These are phyloP conservation scores for Plasmodium gonderi DNA, from an alignment of 169 alveolate species.

Conservation along the genomic window DNA sequence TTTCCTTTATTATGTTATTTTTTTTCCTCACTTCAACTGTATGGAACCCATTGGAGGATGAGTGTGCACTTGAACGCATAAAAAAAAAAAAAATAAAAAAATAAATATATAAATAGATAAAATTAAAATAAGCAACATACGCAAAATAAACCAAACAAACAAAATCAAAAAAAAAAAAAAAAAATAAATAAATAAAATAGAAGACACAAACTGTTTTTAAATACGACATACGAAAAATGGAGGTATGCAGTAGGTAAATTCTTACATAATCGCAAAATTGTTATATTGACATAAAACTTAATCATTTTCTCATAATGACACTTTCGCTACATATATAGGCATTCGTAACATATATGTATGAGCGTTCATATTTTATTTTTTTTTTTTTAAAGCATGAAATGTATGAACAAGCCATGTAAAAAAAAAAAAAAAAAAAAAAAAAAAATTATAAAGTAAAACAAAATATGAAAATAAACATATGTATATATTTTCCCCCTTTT, in stretches of 20 bases:
- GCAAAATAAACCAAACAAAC: neutral
- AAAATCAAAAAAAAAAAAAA: neutral
- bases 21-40: neutral
- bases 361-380: neutral
- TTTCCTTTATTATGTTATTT: neutral
- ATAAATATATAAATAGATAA: neutral
- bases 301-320: neutral
- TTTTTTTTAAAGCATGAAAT: neutral
- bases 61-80: slow-evolving; percentile 67
- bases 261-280: slow-evolving; percentile 9
- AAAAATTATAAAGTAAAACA: neutral
- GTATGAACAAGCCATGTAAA: slow-evolving; percentile 4
- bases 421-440: slow-evolving; percentile 6
- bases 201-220: neutral
- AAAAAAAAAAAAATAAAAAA: neutral
- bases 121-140: neutral
- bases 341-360: slow-evolving; percentile 5
- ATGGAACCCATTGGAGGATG: neutral
- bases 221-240: slow-evolving; percentile 28
- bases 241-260: slow-evolving; percentile 21
- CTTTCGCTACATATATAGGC: neutral
- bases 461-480: neutral
- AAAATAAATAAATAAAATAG: neutral
- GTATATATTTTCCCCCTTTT: neutral
- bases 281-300: neutral